Evolutionary conservation across 2,329 filamentous ascomycete genomes (phyloP).

Genomic region (Calonectria pseudoreteaudii): DNA sequence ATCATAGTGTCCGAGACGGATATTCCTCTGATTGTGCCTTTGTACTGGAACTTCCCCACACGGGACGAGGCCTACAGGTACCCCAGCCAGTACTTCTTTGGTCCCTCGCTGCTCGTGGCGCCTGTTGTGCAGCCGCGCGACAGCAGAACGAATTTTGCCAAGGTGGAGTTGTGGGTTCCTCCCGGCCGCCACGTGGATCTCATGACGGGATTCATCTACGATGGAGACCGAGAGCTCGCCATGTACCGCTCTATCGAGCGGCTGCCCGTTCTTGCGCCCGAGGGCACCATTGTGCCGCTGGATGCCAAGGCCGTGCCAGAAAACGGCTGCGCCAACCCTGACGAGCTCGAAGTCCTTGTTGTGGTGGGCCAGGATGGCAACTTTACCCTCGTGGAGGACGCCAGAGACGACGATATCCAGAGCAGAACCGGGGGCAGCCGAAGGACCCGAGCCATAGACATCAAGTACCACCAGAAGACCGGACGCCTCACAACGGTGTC

Average conservation of each 20-base stretch:
- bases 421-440: not conserved
- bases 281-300: slow-evolving; percentile 70
- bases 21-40: slow-evolving; percentile 67
- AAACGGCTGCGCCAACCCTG: slow-evolving; percentile 62
- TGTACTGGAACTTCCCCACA: slow-evolving; percentile 71
- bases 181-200: slow-evolving; percentile 67
- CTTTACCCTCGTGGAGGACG: slow-evolving; percentile 63
- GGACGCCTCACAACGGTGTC: not conserved
- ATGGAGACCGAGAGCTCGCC: slow-evolving; percentile 64
- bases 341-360: slow-evolving; percentile 60
- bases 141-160: slow-evolving; percentile 57
- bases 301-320: slow-evolving; percentile 55
- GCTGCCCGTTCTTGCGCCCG: slow-evolving; percentile 64
- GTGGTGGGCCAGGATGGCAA: slow-evolving; percentile 60
- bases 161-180: slow-evolving; percentile 68
- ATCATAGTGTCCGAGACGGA: slow-evolving; percentile 53
- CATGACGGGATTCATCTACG: slow-evolving; percentile 68
- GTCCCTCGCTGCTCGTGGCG: slow-evolving; percentile 65
- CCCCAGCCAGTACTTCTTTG: slow-evolving; percentile 71
- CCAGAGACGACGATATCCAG: slow-evolving; percentile 9
- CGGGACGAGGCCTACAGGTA: slow-evolving; percentile 65
- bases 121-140: slow-evolving; percentile 67
- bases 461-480: slow-evolving; percentile 2
- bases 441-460: not conserved
- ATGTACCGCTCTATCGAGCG: slow-evolving; percentile 62